These are phyloP conservation scores for Arthrobotrys megalospora DNA, from an alignment of 2,329 filamentous ascomycete genomes.

Conservation along the genomic window DNA sequence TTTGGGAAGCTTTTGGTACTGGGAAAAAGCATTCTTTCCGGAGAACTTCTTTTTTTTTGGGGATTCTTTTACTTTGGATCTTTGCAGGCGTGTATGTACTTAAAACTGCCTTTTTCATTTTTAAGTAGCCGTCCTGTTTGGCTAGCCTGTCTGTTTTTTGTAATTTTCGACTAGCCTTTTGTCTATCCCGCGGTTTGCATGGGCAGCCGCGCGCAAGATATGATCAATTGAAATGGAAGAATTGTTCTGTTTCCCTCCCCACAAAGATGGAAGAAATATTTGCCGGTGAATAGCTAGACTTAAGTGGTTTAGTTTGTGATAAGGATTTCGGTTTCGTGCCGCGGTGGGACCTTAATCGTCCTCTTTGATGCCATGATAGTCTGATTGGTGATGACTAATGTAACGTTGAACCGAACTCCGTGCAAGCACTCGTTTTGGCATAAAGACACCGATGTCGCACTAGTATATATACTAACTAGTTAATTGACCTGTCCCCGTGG, in stretches of 20 bases:
- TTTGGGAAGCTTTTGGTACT: constrained; percentile 4
- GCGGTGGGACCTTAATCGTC: not conserved
- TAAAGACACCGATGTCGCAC: constrained; percentile 16
- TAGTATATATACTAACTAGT: too few relatives aligned
- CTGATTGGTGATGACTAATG: constrained; percentile 10
- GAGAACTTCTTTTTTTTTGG: constrained; percentile 26
- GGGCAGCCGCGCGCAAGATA: constrained; percentile 18
- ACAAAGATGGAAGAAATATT: constrained; percentile 14
- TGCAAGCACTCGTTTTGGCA: not conserved
- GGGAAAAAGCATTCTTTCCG: constrained; percentile 30
- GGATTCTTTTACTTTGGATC: constrained; percentile 12
- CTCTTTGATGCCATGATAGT: constrained; percentile 19
- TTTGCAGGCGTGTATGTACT: constrained; percentile 28
- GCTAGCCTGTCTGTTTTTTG: constrained; percentile 14
- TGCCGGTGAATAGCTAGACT: not conserved
- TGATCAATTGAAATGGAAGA: constrained; percentile 33
- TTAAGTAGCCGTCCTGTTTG: constrained; percentile 33
- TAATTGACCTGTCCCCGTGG: not conserved
- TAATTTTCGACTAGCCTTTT: constrained; percentile 19
- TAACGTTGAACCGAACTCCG: not conserved
- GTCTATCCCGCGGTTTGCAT: not conserved
- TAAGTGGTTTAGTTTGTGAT: not conserved
- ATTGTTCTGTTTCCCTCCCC: constrained; percentile 23
- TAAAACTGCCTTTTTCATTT: constrained; percentile 21
- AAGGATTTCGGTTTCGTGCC: constrained; percentile 2